Percentiles rank a stretch among this genome's conserved stretches.
These are phyloP conservation scores for Brassica balearica DNA, from an alignment of 441 rosid species.

Conservation along the genomic window DNA sequence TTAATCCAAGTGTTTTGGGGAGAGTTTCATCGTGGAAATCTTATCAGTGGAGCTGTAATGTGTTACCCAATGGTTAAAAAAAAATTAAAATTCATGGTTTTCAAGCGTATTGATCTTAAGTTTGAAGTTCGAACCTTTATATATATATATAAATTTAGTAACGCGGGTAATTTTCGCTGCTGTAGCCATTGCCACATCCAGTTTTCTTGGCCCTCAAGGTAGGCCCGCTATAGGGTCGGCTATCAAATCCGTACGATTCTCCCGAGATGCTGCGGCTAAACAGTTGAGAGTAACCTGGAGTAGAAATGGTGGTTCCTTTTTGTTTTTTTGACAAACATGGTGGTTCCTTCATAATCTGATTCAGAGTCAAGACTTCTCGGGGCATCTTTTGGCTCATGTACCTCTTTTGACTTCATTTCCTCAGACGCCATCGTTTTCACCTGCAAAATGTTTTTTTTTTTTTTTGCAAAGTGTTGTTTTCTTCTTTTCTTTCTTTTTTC, in stretches of 20 bases:
- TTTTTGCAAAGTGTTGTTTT: neutral
- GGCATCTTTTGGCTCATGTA: neutral
- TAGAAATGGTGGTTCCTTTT: slow-evolving; percentile 10
- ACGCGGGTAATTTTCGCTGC: neutral
- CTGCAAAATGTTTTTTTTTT: neutral
- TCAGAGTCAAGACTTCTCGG: slow-evolving; percentile 13
- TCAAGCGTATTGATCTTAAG: neutral
- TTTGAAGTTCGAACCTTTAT: neutral
- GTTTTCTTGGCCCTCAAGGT: neutral
- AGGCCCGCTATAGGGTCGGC: neutral
- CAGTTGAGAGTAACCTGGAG: neutral
- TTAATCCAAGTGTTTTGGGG: too few species aligned
- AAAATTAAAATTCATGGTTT: neutral
- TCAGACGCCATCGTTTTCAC: slow-evolving; percentile 8
- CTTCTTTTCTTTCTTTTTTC: neutral
- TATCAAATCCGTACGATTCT: neutral
- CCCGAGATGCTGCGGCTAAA: neutral
- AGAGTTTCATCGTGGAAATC: too few species aligned
- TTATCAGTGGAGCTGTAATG: too few species aligned
- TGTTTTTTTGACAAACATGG: too few species aligned
- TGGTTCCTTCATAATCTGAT: neutral
- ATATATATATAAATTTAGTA: slow-evolving; percentile 8
- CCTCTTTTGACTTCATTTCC: neutral
- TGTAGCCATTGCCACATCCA: neutral
- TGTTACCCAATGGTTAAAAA: too few species aligned